Conservation (phyloP, 225 moss, liverwort and hornwort species). For the Takakia lepidozioides region DNA sequence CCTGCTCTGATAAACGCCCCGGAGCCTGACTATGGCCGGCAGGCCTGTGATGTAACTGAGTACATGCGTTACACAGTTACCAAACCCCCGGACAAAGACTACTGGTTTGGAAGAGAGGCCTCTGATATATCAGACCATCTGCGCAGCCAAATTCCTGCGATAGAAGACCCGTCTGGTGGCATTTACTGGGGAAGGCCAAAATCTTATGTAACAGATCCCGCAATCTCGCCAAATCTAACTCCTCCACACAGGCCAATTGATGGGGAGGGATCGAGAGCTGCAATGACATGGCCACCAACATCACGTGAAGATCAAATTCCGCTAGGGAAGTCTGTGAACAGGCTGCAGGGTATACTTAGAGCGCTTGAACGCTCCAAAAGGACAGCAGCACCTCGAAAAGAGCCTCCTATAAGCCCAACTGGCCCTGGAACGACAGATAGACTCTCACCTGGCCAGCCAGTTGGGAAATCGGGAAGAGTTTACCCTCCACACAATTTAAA, state of each 20-base stretch:
- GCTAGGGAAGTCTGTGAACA: slow-evolving; percentile 36
- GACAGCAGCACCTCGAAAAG: slow-evolving; percentile 5
- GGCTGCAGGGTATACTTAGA: slow-evolving; percentile 35
- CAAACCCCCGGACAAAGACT: slow-evolving; percentile 33
- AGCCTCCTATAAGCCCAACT: not conserved
- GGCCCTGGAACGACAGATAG: slow-evolving; percentile 14
- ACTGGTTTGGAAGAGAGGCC: slow-evolving; percentile 22
- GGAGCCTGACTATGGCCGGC: slow-evolving; percentile 41
- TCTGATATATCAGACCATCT: slow-evolving; percentile 39
- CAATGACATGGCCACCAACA: slow-evolving; percentile 45
- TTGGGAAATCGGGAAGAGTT: slow-evolving; percentile 27
- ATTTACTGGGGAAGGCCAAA: slow-evolving; percentile 44
- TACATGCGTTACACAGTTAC: slow-evolving; percentile 29
- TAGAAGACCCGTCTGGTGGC: slow-evolving; percentile 22
- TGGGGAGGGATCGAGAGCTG: slow-evolving; percentile 33
- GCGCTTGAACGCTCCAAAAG: slow-evolving; percentile 35
- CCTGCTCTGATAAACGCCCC: slow-evolving; percentile 27
- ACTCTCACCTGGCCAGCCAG: slow-evolving; percentile 34
- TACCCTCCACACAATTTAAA: slow-evolving; percentile 42
- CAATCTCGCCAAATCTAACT: slow-evolving; percentile 39
- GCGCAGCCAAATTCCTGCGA: slow-evolving; percentile 16
- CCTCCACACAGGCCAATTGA: slow-evolving; percentile 26
- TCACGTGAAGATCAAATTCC: slow-evolving; percentile 41
- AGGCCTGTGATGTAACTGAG: slow-evolving; percentile 46
- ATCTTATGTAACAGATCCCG: slow-evolving; percentile 51